Evolutionary conservation across 2,329 filamentous ascomycete species (phyloP).

Genomic region (Trichoderma aggressivum): DNA sequence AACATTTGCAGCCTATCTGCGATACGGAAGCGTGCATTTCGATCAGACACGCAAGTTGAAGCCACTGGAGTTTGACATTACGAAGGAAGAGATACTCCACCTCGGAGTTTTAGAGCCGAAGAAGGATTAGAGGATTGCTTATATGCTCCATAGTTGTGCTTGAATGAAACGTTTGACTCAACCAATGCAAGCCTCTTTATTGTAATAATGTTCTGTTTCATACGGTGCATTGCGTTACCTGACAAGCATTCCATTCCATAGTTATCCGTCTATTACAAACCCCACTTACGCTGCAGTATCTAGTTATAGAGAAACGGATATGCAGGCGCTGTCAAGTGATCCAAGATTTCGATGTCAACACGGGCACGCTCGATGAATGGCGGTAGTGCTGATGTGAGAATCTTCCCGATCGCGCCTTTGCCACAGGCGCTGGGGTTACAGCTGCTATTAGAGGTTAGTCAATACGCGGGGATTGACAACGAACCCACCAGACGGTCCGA

Average conservation of each 20-base stretch:
- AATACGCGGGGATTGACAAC: background rate
- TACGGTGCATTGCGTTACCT: background rate
- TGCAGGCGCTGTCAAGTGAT: background rate
- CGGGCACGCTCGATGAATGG: background rate
- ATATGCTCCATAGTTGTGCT: background rate
- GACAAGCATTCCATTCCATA: background rate
- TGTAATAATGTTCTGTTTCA: background rate
- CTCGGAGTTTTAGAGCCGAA: background rate
- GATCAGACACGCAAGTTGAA: conserved; percentile 31
- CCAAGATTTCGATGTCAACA: background rate
- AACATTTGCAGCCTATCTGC: conserved; percentile 36
- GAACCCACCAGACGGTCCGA: background rate
- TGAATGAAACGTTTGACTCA: background rate
- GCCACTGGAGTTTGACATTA: background rate
- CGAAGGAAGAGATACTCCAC: background rate
- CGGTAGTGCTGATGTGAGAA: conserved; percentile 1
- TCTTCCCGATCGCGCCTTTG: background rate
- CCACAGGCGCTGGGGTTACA: background rate
- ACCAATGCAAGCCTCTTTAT: background rate
- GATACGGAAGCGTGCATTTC: conserved; percentile 35
- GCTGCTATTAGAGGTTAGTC: background rate
- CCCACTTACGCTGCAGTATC: background rate
- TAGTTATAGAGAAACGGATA: background rate
- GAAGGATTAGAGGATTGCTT: background rate
- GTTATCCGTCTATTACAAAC: background rate